Base-by-base conservation (phyloP, 768 basidiomycete species). In the Leucogyrophana mollusca region DNA sequence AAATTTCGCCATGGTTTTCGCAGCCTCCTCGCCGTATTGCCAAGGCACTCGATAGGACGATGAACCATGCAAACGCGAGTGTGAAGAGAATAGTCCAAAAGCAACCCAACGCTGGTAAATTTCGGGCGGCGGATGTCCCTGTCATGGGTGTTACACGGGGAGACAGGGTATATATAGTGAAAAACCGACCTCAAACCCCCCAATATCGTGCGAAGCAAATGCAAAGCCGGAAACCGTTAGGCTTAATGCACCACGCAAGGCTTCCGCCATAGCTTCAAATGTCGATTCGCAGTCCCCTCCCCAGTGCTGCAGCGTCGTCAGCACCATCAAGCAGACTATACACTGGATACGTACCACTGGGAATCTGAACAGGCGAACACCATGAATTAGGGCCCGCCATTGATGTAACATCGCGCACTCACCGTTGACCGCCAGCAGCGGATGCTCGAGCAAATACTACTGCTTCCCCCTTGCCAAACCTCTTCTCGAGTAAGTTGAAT, bases 31-130 rank as follows among this genome's bases (percentile, higher is more conserved):
- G 10, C 85, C 85, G 53, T 83, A 86, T 46, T 81, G 72, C 86
- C 85, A 90, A 2, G 86, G 87, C 2, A 90, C 85, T 9, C 87
- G 80, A 57, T 88, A 88, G 10, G 85, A 86, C 17, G 74, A 71
- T 4, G 82, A 85, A 3, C 86, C 86, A 50, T 90, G 87, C 35
- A 90, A 64, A 18, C 86, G 77, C 7, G 84, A 84, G 54, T 88
- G 87, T 21, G 85, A 83, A 3, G 84, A 87, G 68, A 87, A 88
- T 23, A 87, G 63, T 0, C 86, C 85, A 60, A 85, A 86, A 1
- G 83, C 85, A 13, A 85, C 79, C 85, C 85, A 90, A 35, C 86
- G 82, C 53, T 83, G 79, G 58, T 85, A 87, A 35, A 87, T 78
- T 54, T 82, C 80, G 0, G 82, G 76, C 8, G 79, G 78, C 3